phyloP scores from a whole-genome alignment of 345 rosid species.

The Adansonia digitata region DNA sequence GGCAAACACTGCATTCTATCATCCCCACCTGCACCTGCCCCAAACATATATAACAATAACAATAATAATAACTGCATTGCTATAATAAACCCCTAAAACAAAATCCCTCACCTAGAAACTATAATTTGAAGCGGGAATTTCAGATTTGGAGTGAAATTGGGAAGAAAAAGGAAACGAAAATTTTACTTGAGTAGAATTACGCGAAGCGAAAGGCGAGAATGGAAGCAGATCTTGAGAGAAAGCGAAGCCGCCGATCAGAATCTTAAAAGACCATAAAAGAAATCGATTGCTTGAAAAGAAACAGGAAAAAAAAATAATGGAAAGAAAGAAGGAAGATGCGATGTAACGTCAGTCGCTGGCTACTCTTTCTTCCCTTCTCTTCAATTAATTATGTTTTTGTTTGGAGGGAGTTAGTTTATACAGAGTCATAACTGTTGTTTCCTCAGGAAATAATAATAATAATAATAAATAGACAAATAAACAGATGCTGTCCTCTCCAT shows the following conservation, averaged over 20 bases:
- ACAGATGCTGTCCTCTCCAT: too few relatives aligned
- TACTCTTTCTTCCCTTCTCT: neutral
- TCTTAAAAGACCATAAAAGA: neutral
- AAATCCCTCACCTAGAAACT: neutral
- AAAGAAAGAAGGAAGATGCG: neutral
- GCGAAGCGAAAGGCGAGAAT: neutral
- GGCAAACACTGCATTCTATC: conserved; percentile 88
- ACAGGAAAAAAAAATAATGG: neutral
- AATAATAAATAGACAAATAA: too few relatives aligned
- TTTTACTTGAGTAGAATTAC: neutral
- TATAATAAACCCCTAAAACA: neutral
- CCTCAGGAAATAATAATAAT: too few relatives aligned
- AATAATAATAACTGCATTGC: neutral
- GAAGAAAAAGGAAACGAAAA: neutral
- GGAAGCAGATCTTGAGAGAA: neutral
- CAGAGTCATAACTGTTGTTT: too few relatives aligned
- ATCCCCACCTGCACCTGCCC: conserved; percentile 15
- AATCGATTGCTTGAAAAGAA: neutral
- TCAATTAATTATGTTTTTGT: too few relatives aligned
- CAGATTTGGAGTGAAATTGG: neutral
- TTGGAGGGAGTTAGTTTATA: too few relatives aligned
- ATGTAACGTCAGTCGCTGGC: neutral
- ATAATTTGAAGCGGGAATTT: neutral
- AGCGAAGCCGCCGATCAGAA: neutral
- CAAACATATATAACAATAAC: neutral